Base-by-base conservation (phyloP, 257 asterid species). In the Penstemon barbatus region DNA sequence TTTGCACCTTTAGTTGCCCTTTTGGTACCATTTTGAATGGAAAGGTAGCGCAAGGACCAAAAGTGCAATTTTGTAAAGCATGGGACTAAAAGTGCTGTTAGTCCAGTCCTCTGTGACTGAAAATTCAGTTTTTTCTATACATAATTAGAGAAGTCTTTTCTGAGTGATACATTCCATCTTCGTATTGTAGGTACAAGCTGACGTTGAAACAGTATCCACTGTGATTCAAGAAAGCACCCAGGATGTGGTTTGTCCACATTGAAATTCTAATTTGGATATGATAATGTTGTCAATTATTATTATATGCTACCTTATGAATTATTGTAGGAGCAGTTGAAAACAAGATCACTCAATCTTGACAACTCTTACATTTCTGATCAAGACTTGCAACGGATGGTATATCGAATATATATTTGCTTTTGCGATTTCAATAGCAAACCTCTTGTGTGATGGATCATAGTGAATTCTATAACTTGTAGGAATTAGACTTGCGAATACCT, bases 361-460 rank as follows among this genome's bases (percentile, higher is more conserved):
- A 77, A 73, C 57, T 51, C 54, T 36, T 74, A 50, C 71, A 57
- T 58, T 69, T 62, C 78, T 37, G 79, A 71, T 67, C 81, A 66
- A 71, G 69, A 69, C 60, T 38, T 68, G 70, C 79, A 77, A 65
- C 81, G 72, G 56, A 77, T 44, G 78, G 85, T 79, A 69, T 41
- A 76, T 36, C 39, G 46, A 53, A 38, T 61, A 36, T 65, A 25
- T 63, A 66, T 52, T 63, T 58, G 56, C 42, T 61, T 45, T 59
- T 39, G 57, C 58, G 46, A 25, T 25, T 65, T 43, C 56, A 2
- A 60, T 4, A 25, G 11, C 43, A 68, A 61, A 66, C 66, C 42
- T 37, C 2, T 7, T 59, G 49, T 2, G 43, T 71, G 45, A 57
- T 56, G 55, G 62, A 59, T 65, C 18, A 19, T 44, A 45, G 10